These are phyloP conservation scores for Cordyceps farinosa DNA, from an alignment of 2,329 filamentous ascomycete genomes.

Conservation along the genomic window DNA sequence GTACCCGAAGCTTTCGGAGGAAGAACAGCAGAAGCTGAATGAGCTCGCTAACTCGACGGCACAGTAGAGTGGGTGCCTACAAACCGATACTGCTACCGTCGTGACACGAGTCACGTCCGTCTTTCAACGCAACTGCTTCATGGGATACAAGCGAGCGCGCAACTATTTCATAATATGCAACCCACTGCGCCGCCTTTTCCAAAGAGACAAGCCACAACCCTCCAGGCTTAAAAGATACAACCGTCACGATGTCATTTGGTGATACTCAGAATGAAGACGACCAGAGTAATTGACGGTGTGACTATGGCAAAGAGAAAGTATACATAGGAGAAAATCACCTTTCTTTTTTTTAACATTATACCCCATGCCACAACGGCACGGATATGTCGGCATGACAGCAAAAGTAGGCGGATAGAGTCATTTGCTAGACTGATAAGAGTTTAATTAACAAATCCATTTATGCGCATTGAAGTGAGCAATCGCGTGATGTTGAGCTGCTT, in stretches of 20 bases:
- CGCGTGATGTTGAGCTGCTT: not conserved
- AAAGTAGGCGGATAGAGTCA: not conserved
- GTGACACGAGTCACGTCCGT: not conserved
- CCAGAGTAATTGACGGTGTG: not conserved
- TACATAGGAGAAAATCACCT: not conserved
- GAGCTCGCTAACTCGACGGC: slow-evolving; percentile 42
- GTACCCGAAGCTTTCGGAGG: slow-evolving; percentile 52
- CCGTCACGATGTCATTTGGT: not conserved
- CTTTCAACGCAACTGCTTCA: not conserved
- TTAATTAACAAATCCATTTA: not conserved
- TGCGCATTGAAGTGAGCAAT: no score
- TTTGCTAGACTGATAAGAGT: not conserved
- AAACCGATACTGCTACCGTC: not conserved
- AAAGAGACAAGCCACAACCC: no score
- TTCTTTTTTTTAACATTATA: not conserved
- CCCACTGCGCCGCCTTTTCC: no score
- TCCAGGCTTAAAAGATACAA: not conserved
- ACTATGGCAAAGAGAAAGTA: not conserved
- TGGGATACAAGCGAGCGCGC: not conserved
- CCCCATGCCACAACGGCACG: not conserved
- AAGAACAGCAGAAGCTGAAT: slow-evolving; percentile 55
- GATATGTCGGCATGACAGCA: not conserved
- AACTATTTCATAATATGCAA: no score
- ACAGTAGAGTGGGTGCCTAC: slow-evolving; percentile 25
- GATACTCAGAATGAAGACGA: not conserved